Percentiles rank a stretch among this genome's conserved stretches.
These are phyloP conservation scores for Acanthamoeba healyi DNA, from an alignment of 208 protist genomes.

Conservation along the genomic window DNA sequence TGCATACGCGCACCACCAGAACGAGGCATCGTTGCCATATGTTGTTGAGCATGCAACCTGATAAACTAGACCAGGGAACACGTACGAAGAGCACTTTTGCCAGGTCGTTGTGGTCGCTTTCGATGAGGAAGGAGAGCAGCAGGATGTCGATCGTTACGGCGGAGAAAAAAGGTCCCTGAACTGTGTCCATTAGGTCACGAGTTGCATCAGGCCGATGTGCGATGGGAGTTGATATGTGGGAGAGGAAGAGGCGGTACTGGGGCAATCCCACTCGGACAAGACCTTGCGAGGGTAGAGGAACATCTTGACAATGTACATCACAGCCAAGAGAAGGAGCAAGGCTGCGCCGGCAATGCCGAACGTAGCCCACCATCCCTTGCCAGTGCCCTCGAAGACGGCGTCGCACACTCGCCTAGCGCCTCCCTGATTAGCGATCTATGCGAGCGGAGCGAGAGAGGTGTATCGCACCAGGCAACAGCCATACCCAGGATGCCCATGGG, in stretches of 20 bases:
- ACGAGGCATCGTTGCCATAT: too few relatives aligned
- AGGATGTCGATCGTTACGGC: conserved; percentile 48
- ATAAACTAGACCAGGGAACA: too few relatives aligned
- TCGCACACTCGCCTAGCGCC: background rate
- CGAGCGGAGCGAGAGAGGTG: background rate
- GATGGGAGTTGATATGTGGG: background rate
- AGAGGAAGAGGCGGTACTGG: background rate
- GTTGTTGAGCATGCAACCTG: too few relatives aligned
- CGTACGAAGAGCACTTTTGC: conserved; percentile 63
- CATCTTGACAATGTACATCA: conserved; percentile 54
- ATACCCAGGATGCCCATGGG: conserved; percentile 36
- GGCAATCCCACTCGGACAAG: conserved; percentile 21
- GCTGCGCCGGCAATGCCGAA: background rate
- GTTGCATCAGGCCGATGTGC: background rate
- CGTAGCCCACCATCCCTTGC: background rate
- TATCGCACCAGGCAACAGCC: conserved; percentile 12
- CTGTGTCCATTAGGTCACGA: background rate
- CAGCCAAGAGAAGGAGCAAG: background rate
- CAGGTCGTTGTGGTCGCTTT: background rate
- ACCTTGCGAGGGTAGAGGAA: conserved; percentile 66
- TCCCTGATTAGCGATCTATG: background rate
- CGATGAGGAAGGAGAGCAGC: conserved; percentile 50
- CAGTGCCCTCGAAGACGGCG: background rate
- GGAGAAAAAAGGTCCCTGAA: conserved; percentile 46
- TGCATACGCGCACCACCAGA: background rate